Conservation (phyloP, 805 yeast genomes). For the Danielia oregonensis region DNA sequence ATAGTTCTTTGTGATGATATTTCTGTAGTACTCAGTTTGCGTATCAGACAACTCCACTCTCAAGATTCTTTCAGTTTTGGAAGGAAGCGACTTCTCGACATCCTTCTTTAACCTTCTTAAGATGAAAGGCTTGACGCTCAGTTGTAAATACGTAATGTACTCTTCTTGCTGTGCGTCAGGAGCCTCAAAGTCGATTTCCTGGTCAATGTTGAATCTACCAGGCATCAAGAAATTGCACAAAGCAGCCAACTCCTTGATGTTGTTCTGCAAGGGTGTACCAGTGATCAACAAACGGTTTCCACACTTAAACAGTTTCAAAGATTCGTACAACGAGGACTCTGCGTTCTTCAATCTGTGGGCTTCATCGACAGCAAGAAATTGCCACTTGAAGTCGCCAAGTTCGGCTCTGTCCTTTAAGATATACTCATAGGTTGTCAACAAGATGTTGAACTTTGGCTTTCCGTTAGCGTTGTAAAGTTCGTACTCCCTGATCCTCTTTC, state of each 20-base stretch:
- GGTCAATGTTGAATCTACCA: conserved; percentile 83
- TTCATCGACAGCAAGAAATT: conserved; percentile 95
- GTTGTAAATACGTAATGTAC: conserved; percentile 82
- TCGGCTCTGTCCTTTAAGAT: conserved; percentile 84
- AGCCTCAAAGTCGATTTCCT: conserved; percentile 90
- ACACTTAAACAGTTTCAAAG: conserved; percentile 76
- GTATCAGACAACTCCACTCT: conserved; percentile 93
- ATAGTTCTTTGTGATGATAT: conserved; percentile 88
- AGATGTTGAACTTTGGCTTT: conserved; percentile 85
- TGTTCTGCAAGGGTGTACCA: conserved; percentile 97
- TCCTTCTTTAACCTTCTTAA: conserved; percentile 92
- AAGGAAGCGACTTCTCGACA: conserved; percentile 94
- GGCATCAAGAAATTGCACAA: conserved; percentile 95
- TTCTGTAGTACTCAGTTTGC: conserved; percentile 93
- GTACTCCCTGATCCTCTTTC: conserved; percentile 75
- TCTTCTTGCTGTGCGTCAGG: conserved; percentile 85
- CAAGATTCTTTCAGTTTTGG: conserved; percentile 91
- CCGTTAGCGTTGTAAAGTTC: conserved; percentile 70
- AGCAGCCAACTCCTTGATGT: conserved; percentile 92
- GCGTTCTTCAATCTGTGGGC: conserved; percentile 96
- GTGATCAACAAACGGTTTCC: conserved; percentile 86
- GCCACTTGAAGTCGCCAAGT: conserved; percentile 87
- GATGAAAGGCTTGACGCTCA: conserved; percentile 84
- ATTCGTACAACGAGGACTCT: conserved; percentile 88
- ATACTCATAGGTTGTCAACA: conserved; percentile 93